Base-by-base conservation (phyloP, 345 rosid genomes). In the Anastatica hierochuntica region DNA sequence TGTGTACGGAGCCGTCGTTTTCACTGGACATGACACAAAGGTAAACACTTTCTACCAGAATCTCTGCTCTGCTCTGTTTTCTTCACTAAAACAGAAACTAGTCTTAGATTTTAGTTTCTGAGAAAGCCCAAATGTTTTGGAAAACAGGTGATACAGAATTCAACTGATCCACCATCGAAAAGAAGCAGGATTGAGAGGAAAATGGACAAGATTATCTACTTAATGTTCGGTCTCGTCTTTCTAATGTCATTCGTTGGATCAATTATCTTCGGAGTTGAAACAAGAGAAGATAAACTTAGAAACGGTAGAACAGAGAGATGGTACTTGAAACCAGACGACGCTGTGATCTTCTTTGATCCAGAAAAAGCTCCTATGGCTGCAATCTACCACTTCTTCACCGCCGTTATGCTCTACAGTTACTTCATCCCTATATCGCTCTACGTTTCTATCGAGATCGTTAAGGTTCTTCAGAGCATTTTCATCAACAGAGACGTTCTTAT, bases 371-470 rank as follows among this genome's bases (percentile, higher is more conserved):
- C 72, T 6, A 9, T 57, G 8, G 96, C 96, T 35, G 85, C 98
- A 4, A 40, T 78, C 30, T 29, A 48, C 49, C 94, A 84, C 47
- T 90, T 90, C 66, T 54, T 87, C 56, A 84, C 98, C 3, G 92
- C 92, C 13, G 76, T 87, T 16, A 84, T 90, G 98, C 60, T 90
- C 47, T 90, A 87, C 60, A 74, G 95, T 30, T 82, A 86, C 72
- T 75, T 90, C 60, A 87, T 90, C n/a, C 98, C 98, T 1, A 87
- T 90, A 60, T 87, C 96, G 10, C 72, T 90, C 57, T 90, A 90
- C 45, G 96, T 90, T 7, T 90, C 98, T 6, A 84, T 90, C 34
- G 98, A 90, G 69, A 71, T 90, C 19, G 98, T 90, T 39, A 90
- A 90, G 66, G 78, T 82, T 57, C 95, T 90, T 26, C 98, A 90